phyloP scores from a whole-genome alignment of 768 basidiomycete genomes.

The Amylocystis lapponica region DNA sequence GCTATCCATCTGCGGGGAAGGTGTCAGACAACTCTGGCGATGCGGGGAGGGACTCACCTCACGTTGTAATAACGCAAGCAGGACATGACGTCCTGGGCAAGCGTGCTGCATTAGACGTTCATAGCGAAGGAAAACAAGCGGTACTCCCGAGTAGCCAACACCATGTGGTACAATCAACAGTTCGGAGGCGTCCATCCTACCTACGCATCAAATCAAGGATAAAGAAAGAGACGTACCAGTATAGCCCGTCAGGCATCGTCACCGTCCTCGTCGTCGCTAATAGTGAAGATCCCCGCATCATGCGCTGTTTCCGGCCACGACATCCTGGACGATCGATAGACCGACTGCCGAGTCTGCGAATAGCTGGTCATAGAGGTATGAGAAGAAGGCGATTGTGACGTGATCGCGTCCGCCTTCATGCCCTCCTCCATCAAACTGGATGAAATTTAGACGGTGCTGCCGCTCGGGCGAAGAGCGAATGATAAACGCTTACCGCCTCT shows the following conservation, averaged over 20 bases:
- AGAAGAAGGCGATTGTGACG: background rate
- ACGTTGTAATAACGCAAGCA: background rate
- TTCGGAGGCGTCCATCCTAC: background rate
- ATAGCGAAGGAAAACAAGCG: background rate
- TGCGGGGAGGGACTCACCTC: background rate
- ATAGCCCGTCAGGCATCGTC: constrained; percentile 16
- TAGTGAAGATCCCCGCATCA: constrained; percentile 37
- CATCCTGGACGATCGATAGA: constrained; percentile 3
- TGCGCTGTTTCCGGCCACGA: constrained; percentile 42
- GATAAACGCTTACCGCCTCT: constrained; percentile 37
- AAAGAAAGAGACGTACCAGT: background rate
- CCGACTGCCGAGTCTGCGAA: constrained; percentile 1
- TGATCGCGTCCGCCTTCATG: constrained; percentile 7
- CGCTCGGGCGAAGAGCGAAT: background rate
- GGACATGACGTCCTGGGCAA: background rate
- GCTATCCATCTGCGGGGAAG: background rate
- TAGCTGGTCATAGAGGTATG: background rate
- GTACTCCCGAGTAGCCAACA: constrained; percentile 5
- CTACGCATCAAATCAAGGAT: background rate
- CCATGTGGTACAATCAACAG: background rate
- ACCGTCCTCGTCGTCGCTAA: constrained; percentile 49
- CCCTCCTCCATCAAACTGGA: constrained; percentile 27
- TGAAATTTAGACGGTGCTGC: constrained; percentile 3
- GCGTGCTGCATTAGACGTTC: constrained; percentile 1
- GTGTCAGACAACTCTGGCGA: background rate